Conservation (phyloP, 2,329 filamentous ascomycete species). For the Thielaviopsis euricoi region DNA sequence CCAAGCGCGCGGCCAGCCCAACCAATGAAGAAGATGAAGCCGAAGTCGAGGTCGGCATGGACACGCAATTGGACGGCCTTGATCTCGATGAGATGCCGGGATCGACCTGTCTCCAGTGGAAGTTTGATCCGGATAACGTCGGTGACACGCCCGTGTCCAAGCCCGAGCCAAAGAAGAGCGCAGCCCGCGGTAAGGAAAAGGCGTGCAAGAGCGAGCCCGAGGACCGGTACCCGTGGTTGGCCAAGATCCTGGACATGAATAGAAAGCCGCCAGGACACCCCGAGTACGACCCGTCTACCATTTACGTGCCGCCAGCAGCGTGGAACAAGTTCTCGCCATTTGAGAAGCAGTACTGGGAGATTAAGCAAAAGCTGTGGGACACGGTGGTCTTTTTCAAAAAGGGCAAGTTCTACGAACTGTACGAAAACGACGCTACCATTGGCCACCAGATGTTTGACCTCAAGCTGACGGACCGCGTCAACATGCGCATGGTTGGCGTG, state of each 20-base stretch:
- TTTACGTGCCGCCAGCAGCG: conserved; percentile 73
- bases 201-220: conserved; percentile 71
- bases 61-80: conserved; percentile 26
- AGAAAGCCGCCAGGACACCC: conserved; percentile 61
- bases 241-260: conserved; percentile 70
- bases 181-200: conserved; percentile 38
- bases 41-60: conserved; percentile 20
- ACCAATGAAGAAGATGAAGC: conserved; percentile 23
- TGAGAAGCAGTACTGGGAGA: conserved; percentile 98
- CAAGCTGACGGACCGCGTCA: conserved; percentile 93
- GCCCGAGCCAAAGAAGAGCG: conserved; percentile 12
- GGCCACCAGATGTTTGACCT: conserved; percentile 94
- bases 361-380: conserved; percentile 95
- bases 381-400: conserved; percentile 99
- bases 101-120: conserved; percentile 49
- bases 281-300: conserved; percentile 77
- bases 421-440: conserved; percentile 92
- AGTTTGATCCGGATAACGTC: conserved; percentile 34
- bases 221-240: conserved; percentile 78
- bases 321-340: conserved; percentile 81
- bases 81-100: conserved; percentile 32
- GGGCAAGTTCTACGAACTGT: conserved; percentile 97
- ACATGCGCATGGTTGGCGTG: conserved; percentile 99
- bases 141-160: conserved; percentile 16
- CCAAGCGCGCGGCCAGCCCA: conserved; percentile 23